These are phyloP conservation scores for Cenchrus purpureus DNA, from an alignment of 176 grass and related monocot species.

Conservation along the genomic window DNA sequence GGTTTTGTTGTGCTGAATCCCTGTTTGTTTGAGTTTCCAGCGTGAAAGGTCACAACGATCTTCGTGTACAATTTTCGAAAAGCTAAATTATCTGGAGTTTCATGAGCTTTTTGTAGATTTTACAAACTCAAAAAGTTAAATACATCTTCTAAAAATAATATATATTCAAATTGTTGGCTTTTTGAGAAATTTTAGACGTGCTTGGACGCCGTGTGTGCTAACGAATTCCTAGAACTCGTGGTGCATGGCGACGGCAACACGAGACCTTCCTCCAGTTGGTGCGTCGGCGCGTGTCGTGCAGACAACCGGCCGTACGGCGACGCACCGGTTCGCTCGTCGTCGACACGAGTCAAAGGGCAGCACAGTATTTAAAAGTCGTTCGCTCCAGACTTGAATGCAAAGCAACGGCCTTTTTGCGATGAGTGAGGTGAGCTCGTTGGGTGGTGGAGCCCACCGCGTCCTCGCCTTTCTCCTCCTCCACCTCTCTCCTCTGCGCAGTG, in stretches of 20 bases:
- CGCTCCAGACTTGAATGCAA: slow-evolving; percentile 36
- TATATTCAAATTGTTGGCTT: no score
- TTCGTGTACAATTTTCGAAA: no score
- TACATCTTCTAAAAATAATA: no score
- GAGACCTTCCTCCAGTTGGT: neutral
- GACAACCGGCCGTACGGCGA: neutral
- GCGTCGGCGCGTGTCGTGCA: neutral
- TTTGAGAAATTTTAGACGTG: no score
- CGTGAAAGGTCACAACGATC: no score
- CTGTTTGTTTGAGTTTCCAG: no score
- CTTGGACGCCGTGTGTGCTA: no score
- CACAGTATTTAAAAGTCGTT: neutral
- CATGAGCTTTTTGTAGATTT: no score
- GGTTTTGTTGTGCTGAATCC: no score
- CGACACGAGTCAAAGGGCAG: neutral
- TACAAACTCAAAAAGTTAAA: no score
- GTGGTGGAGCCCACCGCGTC: slow-evolving; percentile 30
- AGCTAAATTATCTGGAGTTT: no score
- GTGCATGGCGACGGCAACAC: neutral
- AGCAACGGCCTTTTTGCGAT: slow-evolving; percentile 21
- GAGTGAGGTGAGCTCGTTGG: slow-evolving; percentile 6
- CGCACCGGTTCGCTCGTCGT: neutral
- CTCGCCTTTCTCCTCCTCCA: neutral
- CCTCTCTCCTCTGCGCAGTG: neutral
- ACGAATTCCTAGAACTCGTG: no score